Conservation (phyloP, 345 rosid genomes). For the Punica granatum region DNA sequence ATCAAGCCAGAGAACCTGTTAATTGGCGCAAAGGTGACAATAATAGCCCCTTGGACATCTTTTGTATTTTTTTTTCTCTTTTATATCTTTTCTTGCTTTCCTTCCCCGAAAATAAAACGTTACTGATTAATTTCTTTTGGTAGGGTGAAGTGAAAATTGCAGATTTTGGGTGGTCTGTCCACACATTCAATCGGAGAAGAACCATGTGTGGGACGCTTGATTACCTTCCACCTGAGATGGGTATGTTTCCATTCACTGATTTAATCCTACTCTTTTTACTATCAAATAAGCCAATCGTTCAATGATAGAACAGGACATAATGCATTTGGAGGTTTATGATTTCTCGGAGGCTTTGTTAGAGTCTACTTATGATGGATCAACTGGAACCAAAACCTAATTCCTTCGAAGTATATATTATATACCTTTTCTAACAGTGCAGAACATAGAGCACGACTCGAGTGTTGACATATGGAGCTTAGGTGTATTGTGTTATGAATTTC, state of each 20-base stretch:
- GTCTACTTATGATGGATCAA: background rate
- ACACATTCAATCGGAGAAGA: conserved; percentile 89
- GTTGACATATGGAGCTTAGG: conserved; percentile 99
- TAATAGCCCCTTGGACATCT: background rate
- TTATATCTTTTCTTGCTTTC: background rate
- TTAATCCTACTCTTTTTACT: background rate
- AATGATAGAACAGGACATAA: background rate
- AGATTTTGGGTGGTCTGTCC: conserved; percentile 98
- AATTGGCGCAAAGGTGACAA: conserved; percentile 72
- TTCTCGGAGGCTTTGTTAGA: background rate
- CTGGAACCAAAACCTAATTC: background rate
- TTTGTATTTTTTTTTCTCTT: background rate
- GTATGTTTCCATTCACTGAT: conserved; percentile 23
- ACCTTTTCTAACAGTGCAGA: conserved; percentile 94
- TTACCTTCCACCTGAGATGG: conserved; percentile 99
- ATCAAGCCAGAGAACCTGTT: conserved; percentile 92
- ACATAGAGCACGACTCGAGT: conserved; percentile 89
- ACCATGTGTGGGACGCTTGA: conserved; percentile 98
- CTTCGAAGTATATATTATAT: background rate
- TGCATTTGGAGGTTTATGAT: background rate
- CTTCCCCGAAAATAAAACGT: background rate
- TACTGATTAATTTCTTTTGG: conserved; percentile 4
- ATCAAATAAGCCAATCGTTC: background rate
- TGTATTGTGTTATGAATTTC: conserved; percentile 82
- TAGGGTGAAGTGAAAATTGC: conserved; percentile 99